Conservation (phyloP, 139 green algal genomes). For the Closterium sp. region DNA sequence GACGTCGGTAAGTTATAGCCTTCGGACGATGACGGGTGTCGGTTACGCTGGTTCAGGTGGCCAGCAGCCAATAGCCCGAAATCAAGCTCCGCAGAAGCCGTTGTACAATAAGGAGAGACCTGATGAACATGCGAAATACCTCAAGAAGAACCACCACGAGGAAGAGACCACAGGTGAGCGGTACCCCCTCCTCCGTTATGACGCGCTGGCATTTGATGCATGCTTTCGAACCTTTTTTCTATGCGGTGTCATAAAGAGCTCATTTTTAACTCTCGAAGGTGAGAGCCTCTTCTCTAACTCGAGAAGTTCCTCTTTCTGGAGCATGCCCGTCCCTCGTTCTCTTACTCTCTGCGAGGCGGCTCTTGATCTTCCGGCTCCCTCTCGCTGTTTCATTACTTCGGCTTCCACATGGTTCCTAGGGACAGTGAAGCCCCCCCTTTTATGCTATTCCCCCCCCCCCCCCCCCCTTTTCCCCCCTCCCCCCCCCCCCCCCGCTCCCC, state of each 20-base stretch:
- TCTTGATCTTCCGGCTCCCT: neutral
- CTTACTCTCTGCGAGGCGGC: neutral
- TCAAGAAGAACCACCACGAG: neutral
- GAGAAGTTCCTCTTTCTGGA: too few species aligned
- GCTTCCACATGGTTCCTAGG: neutral
- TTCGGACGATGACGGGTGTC: neutral
- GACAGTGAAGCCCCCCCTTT: neutral
- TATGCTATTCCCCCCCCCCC: too few species aligned
- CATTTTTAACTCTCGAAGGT: too few species aligned
- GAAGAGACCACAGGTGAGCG: neutral
- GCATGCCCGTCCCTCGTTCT: neutral
- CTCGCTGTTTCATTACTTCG: neutral
- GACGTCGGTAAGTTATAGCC: neutral
- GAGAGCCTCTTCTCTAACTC: too few species aligned
- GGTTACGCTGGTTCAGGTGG: neutral
- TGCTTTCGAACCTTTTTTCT: neutral
- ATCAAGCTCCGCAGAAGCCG: neutral
- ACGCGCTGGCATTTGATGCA: neutral
- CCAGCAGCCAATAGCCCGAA: neutral
- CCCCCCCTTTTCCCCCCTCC: neutral
- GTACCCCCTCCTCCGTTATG: neutral
- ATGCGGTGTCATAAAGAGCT: too few species aligned
- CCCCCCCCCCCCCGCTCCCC: too few species aligned
- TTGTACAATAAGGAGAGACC: neutral
- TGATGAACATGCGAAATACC: neutral